These are phyloP conservation scores for Mucor plumbeus DNA, from an alignment of 371 early-diverging fungal genomes.

Conservation along the genomic window DNA sequence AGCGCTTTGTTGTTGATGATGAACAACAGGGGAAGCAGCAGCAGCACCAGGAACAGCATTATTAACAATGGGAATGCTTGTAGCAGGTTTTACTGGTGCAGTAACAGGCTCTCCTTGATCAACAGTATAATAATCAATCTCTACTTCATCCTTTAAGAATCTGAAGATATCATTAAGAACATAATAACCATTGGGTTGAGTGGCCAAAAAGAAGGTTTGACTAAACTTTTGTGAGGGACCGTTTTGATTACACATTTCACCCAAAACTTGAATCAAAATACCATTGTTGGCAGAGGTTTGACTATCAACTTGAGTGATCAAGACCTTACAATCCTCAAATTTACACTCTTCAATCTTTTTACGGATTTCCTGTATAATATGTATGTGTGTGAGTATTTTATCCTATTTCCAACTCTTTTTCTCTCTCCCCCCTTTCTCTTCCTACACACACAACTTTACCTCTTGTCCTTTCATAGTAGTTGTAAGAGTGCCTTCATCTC, in stretches of 20 bases:
- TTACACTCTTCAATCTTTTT: slow-evolving; percentile 73
- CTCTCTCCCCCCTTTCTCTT: too few relatives aligned
- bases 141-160: slow-evolving; percentile 84
- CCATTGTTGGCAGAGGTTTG: slow-evolving; percentile 78
- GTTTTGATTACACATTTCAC: slow-evolving; percentile 88
- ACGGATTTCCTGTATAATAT: slow-evolving; percentile 71
- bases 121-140: slow-evolving; percentile 52
- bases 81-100: background rate
- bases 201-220: slow-evolving; percentile 94
- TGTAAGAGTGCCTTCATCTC: slow-evolving; percentile 34
- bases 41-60: background rate
- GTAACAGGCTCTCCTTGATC: slow-evolving; percentile 26
- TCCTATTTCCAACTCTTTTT: too few relatives aligned
- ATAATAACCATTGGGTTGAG: slow-evolving; percentile 90
- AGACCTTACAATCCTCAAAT: slow-evolving; percentile 79
- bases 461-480: slow-evolving; percentile 42
- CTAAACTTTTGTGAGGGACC: slow-evolving; percentile 84
- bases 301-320: slow-evolving; percentile 89
- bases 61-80: background rate
- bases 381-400: background rate
- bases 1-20: background rate
- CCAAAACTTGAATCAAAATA: slow-evolving; percentile 91
- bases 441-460: slow-evolving; percentile 21
- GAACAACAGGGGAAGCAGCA: background rate
- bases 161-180: slow-evolving; percentile 96